Base-by-base conservation (phyloP, 805 yeast species). In the Komagataella kurtzmanii region DNA sequence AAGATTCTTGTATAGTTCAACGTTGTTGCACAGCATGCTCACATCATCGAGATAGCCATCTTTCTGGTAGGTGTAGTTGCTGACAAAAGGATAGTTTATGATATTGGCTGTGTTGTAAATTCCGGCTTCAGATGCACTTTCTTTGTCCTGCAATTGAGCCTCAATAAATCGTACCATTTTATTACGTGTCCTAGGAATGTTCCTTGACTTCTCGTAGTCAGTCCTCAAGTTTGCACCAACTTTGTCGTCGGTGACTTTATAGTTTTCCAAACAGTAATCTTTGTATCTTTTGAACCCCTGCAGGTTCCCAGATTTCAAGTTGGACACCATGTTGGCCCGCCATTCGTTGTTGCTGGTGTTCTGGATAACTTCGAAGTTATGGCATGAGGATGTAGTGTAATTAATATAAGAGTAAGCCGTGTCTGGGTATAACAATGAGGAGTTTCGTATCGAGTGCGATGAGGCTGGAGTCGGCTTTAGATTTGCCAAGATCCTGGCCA, bases 31-130 rank as follows among this genome's bases (percentile, higher is more conserved):
- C 55, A 74, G 74, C 54, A 64, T 60, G 51, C 73, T 73, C 48
- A 76, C 73, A 59, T 77, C 81, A 45, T 66, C 68, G 59, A 75
- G 61, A 56, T 75, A 76, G 2, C 80, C 76, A 50, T 69, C 59
- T 52, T 69, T 66, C 59, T 75, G 71, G 58, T 75, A 75, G 17
- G 77, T 71, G 59, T 76, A 76, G 57, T 76, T 75, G 23, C 74
- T 72, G 56, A 76, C 76, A 61, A 72, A 77, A 3, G 82, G 82
- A 58, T 75, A 77, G 59, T 76, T 73, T 7, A 64, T 60, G 23
- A 66, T 53, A 47, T 59, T 55, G 6, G 46, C 48, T 51, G 52
- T 46, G 48, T 51, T 48, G 50, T 47, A 51, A 18, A 51, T 19
- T 12, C 50, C 48, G 6, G 44, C 12, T n/a, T 17, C 14, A 8